Conservation (phyloP, 352 stramenopile species). For the Globisporangium camurandrum region DNA sequence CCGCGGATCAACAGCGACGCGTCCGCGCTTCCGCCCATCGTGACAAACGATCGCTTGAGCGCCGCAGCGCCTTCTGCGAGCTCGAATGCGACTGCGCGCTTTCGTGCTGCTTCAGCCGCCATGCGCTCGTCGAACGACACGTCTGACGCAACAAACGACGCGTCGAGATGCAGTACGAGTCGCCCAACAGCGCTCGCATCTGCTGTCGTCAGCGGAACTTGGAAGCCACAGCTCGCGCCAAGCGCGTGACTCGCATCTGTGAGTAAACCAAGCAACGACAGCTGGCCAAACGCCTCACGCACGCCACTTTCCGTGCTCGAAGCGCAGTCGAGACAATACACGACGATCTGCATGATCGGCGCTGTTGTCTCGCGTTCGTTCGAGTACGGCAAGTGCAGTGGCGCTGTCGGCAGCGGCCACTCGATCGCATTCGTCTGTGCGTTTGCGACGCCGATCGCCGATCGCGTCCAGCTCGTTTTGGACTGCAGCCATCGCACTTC, state of each 20-base stretch:
- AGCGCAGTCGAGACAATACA: constrained; percentile 11
- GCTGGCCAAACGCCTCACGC: constrained; percentile 16
- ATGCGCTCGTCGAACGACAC: constrained; percentile 18
- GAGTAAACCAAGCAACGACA: constrained; percentile 15
- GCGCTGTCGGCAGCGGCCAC: constrained; percentile 8
- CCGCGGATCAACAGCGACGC: constrained; percentile 21
- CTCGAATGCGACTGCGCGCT: constrained; percentile 15
- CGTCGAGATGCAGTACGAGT: constrained; percentile 8
- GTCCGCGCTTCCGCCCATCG: constrained; percentile 27
- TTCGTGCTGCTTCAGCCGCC: constrained; percentile 10
- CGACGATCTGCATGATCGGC: constrained; percentile 22
- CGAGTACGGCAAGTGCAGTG: constrained; percentile 17
- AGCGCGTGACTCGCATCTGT: constrained; percentile 5
- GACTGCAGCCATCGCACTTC: constrained; percentile 4
- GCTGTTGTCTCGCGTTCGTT: constrained; percentile 20
- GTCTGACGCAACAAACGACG: constrained; percentile 16
- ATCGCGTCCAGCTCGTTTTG: constrained; percentile 4
- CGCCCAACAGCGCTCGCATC: background rate
- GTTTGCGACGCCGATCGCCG: constrained; percentile 2
- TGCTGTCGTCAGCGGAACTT: constrained; percentile 8
- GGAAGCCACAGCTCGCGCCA: background rate
- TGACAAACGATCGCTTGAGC: constrained; percentile 34
- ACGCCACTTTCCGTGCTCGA: constrained; percentile 13
- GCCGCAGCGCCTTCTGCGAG: constrained; percentile 30
- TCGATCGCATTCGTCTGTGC: constrained; percentile 5